Evolutionary conservation across 1,284 basidiomycete species (phyloP).

Genomic region (Omphalotus olearius): DNA sequence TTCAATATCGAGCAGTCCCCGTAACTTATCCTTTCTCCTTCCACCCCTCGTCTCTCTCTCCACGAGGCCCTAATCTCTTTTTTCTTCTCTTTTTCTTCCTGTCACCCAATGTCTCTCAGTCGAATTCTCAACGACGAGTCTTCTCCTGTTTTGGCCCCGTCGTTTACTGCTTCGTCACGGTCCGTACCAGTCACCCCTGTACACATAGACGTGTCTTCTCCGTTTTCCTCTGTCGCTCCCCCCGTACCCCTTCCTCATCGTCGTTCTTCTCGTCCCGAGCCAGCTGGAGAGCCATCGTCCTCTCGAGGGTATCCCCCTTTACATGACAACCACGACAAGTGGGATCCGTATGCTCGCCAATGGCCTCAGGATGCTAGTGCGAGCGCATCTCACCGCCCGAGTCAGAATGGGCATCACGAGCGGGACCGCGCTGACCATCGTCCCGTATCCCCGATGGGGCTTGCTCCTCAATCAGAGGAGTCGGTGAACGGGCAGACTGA

Average conservation of each 20-base stretch:
- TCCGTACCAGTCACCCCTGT: not conserved
- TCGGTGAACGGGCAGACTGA: constrained; percentile 35
- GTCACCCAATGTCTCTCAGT: constrained; percentile 57
- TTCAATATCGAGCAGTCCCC: not conserved
- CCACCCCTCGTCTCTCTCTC: constrained; percentile 6
- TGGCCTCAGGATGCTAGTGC: constrained; percentile 2
- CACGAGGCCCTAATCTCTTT: constrained; percentile 14
- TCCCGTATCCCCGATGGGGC: constrained; percentile 25
- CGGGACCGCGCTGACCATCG: constrained; percentile 15
- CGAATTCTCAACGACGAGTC: constrained; percentile 73
- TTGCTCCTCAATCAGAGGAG: constrained; percentile 22
- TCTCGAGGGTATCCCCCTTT: not conserved
- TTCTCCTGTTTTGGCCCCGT: constrained; percentile 27
- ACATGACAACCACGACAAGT: constrained; percentile 4
- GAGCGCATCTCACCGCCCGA: not conserved
- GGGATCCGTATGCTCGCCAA: constrained; percentile 1
- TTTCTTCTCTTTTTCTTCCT: too few relatives aligned
- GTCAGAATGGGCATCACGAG: constrained; percentile 3
- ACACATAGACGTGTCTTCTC: constrained; percentile 9
- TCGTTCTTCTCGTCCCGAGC: constrained; percentile 6
- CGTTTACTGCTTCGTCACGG: constrained; percentile 16
- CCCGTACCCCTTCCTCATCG: constrained; percentile 4
- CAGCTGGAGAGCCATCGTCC: constrained; percentile 1
- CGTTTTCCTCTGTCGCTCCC: constrained; percentile 2
- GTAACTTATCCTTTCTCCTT: not conserved